Conservation (phyloP, 257 asterid genomes). For the Striga asiatica region DNA sequence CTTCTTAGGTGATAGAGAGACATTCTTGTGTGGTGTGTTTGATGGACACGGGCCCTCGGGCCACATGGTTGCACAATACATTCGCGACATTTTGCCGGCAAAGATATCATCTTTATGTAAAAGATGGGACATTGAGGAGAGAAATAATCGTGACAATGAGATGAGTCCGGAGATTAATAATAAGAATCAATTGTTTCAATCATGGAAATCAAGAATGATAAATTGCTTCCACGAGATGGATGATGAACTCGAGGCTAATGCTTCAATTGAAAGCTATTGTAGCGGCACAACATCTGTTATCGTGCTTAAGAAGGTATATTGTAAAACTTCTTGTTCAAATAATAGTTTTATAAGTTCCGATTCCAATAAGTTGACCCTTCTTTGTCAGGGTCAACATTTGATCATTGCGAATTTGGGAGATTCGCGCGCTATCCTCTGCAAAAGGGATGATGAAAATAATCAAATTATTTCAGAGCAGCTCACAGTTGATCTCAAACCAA, state of each 20-base stretch:
- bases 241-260: constrained; percentile 42
- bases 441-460: constrained; percentile 40
- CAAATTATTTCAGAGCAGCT: constrained; percentile 53
- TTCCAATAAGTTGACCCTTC: too few species aligned
- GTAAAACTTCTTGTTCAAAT: too few species aligned
- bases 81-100: constrained; percentile 59
- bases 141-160: neutral
- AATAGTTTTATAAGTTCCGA: too few species aligned
- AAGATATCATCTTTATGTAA: constrained; percentile 31
- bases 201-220: constrained; percentile 42
- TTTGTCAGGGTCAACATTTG: constrained; percentile 56
- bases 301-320: constrained; percentile 52
- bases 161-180: neutral
- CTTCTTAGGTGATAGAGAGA: constrained; percentile 50
- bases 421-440: constrained; percentile 69
- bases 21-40: constrained; percentile 56
- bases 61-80: constrained; percentile 63
- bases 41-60: constrained; percentile 94
- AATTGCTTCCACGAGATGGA: constrained; percentile 54
- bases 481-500: constrained; percentile 76
- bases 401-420: constrained; percentile 68
- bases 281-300: constrained; percentile 81
- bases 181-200: constrained; percentile 21
- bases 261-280: constrained; percentile 57
- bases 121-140: constrained; percentile 1